Conservation (phyloP, 2,329 filamentous ascomycete genomes). For the Fusarium sp. region DNA sequence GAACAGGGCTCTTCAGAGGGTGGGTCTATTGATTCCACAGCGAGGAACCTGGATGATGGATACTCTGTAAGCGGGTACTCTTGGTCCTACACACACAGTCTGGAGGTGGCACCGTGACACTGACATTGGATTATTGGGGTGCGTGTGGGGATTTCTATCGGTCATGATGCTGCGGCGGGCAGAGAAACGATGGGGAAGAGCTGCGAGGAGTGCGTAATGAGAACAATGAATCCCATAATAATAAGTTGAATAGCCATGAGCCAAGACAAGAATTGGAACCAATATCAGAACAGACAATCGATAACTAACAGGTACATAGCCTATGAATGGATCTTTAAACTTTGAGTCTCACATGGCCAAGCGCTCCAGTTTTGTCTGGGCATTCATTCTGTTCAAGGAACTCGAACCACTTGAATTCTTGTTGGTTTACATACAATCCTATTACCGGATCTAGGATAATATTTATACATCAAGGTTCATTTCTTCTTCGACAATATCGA, state of each 20-base stretch:
- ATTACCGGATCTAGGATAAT: not conserved
- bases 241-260: not conserved
- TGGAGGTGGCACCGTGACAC: constrained; percentile 42
- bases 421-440: not conserved
- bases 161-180: constrained; percentile 25
- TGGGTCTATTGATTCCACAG: constrained; percentile 33
- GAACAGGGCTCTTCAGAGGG: constrained; percentile 29
- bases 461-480: not conserved
- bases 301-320: not conserved
- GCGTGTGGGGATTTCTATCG: constrained; percentile 30
- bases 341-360: constrained; percentile 3
- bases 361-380: constrained; percentile 1
- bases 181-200: not conserved
- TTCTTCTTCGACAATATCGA: not conserved
- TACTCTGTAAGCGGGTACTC: constrained; percentile 21
- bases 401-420: constrained; percentile 1
- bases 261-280: constrained; percentile 3
- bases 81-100: constrained; percentile 22
- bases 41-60: constrained; percentile 39
- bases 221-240: not conserved
- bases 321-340: not conserved
- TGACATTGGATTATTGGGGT: constrained; percentile 25
- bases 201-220: not conserved
- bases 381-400: constrained; percentile 7
- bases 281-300: not conserved